Evolutionary conservation across 805 yeast genomes (phyloP).

Genomic region (Saturnispora sanitii): DNA sequence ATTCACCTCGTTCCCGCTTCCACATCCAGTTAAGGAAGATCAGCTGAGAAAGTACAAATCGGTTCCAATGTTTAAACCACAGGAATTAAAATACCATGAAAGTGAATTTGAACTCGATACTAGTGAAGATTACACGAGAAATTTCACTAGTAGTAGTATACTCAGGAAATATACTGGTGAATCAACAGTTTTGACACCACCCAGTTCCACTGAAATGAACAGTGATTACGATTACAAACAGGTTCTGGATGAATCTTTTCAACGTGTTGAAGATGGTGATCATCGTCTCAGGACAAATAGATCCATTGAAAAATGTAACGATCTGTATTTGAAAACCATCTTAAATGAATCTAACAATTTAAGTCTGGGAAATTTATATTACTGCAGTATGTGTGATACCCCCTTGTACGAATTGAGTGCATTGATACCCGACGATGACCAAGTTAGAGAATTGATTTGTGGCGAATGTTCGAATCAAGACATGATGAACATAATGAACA

Average conservation of each 20-base stretch:
- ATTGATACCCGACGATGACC: conserved; percentile 20
- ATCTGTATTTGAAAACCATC: conserved; percentile 25
- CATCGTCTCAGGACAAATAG: conserved; percentile 14
- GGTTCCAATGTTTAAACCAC: background rate
- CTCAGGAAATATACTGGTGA: no score
- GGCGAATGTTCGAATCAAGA: conserved; percentile 38
- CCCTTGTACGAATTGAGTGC: conserved; percentile 56
- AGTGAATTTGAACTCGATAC: background rate
- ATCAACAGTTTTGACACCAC: conserved; percentile 9
- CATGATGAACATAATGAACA: background rate
- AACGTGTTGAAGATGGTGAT: background rate
- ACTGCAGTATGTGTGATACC: conserved; percentile 62
- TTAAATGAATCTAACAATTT: conserved; percentile 1
- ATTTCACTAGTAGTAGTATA: background rate
- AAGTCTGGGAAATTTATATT: conserved; percentile 22
- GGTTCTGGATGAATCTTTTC: conserved; percentile 15
- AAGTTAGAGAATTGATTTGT: conserved; percentile 48
- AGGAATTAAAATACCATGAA: background rate
- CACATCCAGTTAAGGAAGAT: conserved; percentile 32
- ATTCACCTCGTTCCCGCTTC: conserved; percentile 42
- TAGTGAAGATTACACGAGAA: background rate
- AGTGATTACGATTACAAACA: conserved; percentile 1
- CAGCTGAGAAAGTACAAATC: background rate
- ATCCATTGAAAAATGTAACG: conserved; percentile 23
- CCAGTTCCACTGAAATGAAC: conserved; percentile 15